Base-by-base conservation (phyloP, 2,329 filamentous ascomycete species). In the Hymenoscyphus linearis region DNA sequence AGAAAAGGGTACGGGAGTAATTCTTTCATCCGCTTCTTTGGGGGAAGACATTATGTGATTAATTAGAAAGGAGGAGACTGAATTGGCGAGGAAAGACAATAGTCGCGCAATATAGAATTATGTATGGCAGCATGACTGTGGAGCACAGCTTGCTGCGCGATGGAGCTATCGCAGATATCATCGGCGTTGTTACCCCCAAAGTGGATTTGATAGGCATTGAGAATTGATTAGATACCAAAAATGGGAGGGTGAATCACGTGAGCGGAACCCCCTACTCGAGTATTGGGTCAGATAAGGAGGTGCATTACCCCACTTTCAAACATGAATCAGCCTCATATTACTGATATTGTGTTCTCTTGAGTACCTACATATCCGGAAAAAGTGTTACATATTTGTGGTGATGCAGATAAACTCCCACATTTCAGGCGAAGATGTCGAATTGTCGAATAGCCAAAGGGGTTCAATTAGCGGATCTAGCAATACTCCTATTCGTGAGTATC, bases 11-110 rank as follows among this genome's bases (percentile, higher is more conserved):
- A 52, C 0, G 59, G 56, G 22, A 18, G 59, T 44, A 35, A 60
- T 61, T 52, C 64, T 65, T 34, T 67, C 62, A 26, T 40, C 56
- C 16, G n/a, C 40, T 44, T 44, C 40, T 44, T 18, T 44, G 2
- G n/a, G 16, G n/a, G 40, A 44, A 44, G 40, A 44, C 40, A 44
- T 44, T 18, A 10, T 44, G n/a, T 3, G 10, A 44, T 44, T 9
- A 31, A 40, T 22, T 22, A 10, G 16, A 44, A n/a, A 22, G 3
- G 40, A 22, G 18, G 10, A 22, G 4, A 18, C 9, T 14, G 40
- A 22, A 44, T 44, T 44, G 18, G 40, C 40, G 40, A 44, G 40
- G 18, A 44, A 18, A 44, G 40, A 9, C 13, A 22, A 44, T 44
- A 3, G 18, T 22, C 10, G 3, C 40, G n/a, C n/a, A n/a, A 44